phyloP scores from a whole-genome alignment of 352 stramenopile genomes.

The Saprolegnia parasitica region DNA sequence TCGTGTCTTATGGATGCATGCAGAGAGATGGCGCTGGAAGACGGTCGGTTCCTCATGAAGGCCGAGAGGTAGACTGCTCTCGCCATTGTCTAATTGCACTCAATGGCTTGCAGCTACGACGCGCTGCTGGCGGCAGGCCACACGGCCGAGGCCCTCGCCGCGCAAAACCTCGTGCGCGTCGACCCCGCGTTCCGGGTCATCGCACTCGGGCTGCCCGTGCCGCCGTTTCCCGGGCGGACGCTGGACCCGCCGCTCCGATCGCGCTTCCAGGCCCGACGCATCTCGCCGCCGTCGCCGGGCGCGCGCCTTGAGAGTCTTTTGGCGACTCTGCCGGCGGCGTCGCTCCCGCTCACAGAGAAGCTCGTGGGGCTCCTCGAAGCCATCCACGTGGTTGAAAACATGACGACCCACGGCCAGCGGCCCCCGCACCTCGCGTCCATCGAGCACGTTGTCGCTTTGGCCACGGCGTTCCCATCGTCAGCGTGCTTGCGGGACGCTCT shows the following conservation, averaged over 20 bases:
- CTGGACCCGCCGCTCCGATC: slow-evolving; percentile 84
- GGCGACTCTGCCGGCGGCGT: slow-evolving; percentile 42
- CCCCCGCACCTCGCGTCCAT: slow-evolving; percentile 75
- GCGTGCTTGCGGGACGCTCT: slow-evolving; percentile 39
- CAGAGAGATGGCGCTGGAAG: slow-evolving; percentile 91
- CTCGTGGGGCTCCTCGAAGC: slow-evolving; percentile 68
- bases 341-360: slow-evolving; percentile 49
- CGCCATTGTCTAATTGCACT: background rate
- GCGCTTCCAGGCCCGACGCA: slow-evolving; percentile 75
- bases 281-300: slow-evolving; percentile 56
- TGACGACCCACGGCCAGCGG: slow-evolving; percentile 37
- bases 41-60: slow-evolving; percentile 91
- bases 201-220: slow-evolving; percentile 81
- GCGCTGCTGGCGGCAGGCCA: slow-evolving; percentile 55
- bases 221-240: slow-evolving; percentile 77
- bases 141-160: slow-evolving; percentile 40
- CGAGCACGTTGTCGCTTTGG: slow-evolving; percentile 49
- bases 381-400: slow-evolving; percentile 64
- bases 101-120: slow-evolving; percentile 41
- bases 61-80: slow-evolving; percentile 47
- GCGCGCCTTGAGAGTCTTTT: slow-evolving; percentile 59
- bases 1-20: background rate
- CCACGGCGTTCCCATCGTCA: slow-evolving; percentile 45
- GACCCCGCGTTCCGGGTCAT: slow-evolving; percentile 92
- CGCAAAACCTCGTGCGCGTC: slow-evolving; percentile 76